A percentile compares a stretch with the other conserved stretches of the same genome.
phyloP scores from a whole-genome alignment of 169 alveolate genomes.

The Cryptosporidium baileyi region DNA sequence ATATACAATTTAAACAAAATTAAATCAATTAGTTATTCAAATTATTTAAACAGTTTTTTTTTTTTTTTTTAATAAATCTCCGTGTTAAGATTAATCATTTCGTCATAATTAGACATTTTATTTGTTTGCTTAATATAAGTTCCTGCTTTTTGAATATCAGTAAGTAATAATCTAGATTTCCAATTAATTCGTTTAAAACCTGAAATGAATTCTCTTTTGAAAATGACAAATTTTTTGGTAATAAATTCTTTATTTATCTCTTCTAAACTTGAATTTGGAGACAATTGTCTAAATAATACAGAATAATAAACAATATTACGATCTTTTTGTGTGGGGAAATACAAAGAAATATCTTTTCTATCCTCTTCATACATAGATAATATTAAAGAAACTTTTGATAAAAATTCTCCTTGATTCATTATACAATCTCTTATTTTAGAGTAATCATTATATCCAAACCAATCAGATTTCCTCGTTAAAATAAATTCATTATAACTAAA shows the following conservation, averaged over 20 bases:
- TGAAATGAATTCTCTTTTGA: slow-evolving; percentile 26
- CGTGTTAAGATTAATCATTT: too few relatives aligned
- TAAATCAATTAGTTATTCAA: not conserved
- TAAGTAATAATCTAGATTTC: slow-evolving; percentile 22
- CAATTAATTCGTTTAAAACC: slow-evolving; percentile 17
- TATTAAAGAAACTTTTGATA: slow-evolving; percentile 19
- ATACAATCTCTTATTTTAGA: slow-evolving; percentile 22
- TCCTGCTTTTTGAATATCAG: slow-evolving; percentile 7
- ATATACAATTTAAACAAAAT: slow-evolving; percentile 89
- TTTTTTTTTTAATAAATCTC: not conserved
- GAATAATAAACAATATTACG: not conserved
- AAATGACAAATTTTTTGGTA: not conserved
- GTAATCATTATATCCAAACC: slow-evolving; percentile 58
- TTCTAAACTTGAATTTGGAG: slow-evolving; percentile 47
- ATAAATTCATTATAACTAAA: slow-evolving; percentile 47
- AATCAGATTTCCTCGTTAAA: slow-evolving; percentile 39
- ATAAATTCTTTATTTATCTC: slow-evolving; percentile 6
- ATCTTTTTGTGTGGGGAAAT: slow-evolving; percentile 19
- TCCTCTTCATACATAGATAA: slow-evolving; percentile 12
- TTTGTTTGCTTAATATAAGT: slow-evolving; percentile 15
- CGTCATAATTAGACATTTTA: too few relatives aligned
- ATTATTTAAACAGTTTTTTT: not conserved
- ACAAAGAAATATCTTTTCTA: slow-evolving; percentile 20
- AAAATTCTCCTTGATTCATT: slow-evolving; percentile 31
- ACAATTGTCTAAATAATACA: slow-evolving; percentile 29